Percentiles rank a stretch among this genome's conserved stretches.
These are phyloP conservation scores for Salix arbutifolia DNA, from an alignment of 345 rosid species.

Conservation along the genomic window DNA sequence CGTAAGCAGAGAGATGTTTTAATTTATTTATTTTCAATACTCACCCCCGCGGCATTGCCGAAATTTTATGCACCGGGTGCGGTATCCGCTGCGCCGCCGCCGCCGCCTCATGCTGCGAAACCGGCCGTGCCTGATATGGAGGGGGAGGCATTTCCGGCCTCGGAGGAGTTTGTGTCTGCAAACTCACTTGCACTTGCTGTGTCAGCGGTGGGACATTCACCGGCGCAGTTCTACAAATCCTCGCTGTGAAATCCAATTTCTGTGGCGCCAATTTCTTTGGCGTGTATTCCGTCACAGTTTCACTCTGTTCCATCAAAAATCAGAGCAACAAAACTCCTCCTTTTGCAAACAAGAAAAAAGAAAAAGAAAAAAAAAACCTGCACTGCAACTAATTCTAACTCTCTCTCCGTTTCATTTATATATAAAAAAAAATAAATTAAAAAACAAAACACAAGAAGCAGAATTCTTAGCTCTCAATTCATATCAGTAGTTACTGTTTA, in stretches of 20 bases:
- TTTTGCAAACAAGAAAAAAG: no score
- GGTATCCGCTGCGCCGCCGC: conserved; percentile 25
- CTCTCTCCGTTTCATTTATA: no score
- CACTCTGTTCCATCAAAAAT: conserved; percentile 41
- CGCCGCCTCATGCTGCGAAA: conserved; percentile 21
- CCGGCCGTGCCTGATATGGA: conserved; percentile 23
- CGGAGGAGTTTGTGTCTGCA: conserved; percentile 4
- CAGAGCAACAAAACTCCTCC: background rate
- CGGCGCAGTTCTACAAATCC: conserved; percentile 24
- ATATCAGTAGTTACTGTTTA: no score
- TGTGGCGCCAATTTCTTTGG: conserved; percentile 47
- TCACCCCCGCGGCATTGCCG: conserved; percentile 32
- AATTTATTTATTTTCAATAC: background rate
- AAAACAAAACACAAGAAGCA: no score
- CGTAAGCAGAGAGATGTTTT: background rate
- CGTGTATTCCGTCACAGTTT: conserved; percentile 37
- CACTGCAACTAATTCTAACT: background rate
- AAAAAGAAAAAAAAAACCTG: background rate
- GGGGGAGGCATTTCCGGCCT: conserved; percentile 19
- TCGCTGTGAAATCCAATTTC: conserved; percentile 42
- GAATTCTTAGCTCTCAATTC: no score
- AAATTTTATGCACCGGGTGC: conserved; percentile 43
- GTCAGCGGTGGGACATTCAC: conserved; percentile 2
- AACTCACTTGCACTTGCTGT: conserved; percentile 6
- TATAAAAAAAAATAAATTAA: no score